phyloP scores from a whole-genome alignment of 2,329 filamentous ascomycete species.

The Escovopsis sp. region DNA sequence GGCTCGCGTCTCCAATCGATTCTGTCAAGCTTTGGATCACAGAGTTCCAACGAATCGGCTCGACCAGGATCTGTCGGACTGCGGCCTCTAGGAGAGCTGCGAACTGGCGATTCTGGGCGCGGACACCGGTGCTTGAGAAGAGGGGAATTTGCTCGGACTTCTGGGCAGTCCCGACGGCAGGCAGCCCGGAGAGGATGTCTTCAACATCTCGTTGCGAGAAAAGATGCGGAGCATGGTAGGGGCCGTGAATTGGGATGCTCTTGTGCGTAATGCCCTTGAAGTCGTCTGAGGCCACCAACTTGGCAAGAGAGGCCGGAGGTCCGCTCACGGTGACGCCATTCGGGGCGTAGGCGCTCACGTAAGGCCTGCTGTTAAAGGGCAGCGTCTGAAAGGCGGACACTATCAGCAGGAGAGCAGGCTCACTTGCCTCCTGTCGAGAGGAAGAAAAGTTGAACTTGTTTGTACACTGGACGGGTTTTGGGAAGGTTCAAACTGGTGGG shows the following conservation, averaged over 20 bases:
- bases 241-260: slow-evolving; percentile 2
- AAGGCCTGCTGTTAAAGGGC: slow-evolving; percentile 2
- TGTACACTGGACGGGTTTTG: no score
- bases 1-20: background rate
- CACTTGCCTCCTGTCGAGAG: no score
- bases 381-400: background rate
- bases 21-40: background rate
- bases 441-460: no score
- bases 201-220: background rate
- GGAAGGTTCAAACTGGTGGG: no score
- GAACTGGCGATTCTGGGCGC: background rate
- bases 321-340: slow-evolving; percentile 5
- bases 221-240: slow-evolving; percentile 4
- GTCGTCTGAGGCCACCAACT: slow-evolving; percentile 1
- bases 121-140: background rate
- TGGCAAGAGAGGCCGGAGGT: slow-evolving; percentile 1
- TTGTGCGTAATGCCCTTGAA: slow-evolving; percentile 4
- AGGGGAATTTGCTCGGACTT: background rate
- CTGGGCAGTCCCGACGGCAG: background rate
- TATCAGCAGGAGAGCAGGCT: background rate
- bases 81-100: slow-evolving; percentile 1
- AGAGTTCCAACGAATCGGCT: slow-evolving; percentile 3
- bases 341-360: slow-evolving; percentile 3
- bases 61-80: slow-evolving; percentile 1
- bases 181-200: background rate